Conservation (phyloP, 306 rosid genomes). For the Cicer arietinum region DNA sequence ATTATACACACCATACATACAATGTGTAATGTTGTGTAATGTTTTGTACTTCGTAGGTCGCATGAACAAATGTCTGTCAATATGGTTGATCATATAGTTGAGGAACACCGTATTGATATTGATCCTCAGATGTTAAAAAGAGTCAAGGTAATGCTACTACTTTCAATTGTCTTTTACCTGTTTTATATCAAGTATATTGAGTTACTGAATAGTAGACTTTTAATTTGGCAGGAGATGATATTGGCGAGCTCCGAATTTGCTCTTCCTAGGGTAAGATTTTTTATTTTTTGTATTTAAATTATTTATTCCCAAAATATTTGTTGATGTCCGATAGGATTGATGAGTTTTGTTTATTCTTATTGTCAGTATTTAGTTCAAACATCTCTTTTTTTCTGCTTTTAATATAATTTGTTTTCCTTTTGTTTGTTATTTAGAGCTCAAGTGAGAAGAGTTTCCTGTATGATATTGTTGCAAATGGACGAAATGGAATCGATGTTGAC, state of each 20-base stretch:
- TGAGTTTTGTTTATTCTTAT: slow-evolving; percentile 37
- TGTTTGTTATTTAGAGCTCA: slow-evolving; percentile 58
- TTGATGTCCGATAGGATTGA: slow-evolving; percentile 5
- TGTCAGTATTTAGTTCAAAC: slow-evolving; percentile 5
- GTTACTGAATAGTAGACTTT: background rate
- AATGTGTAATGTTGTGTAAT: background rate
- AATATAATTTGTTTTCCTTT: background rate
- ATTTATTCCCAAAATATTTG: background rate
- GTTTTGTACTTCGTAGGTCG: slow-evolving; percentile 62
- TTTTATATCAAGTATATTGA: slow-evolving; percentile 23
- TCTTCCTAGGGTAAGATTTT: slow-evolving; percentile 63
- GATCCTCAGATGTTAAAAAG: slow-evolving; percentile 70
- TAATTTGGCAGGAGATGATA: slow-evolving; percentile 82
- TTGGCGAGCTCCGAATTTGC: slow-evolving; percentile 77
- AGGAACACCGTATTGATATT: slow-evolving; percentile 78
- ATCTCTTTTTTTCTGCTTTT: background rate
- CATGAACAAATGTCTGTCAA: slow-evolving; percentile 92
- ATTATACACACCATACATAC: slow-evolving; percentile 4
- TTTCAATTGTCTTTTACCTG: slow-evolving; percentile 31
- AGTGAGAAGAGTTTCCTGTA: slow-evolving; percentile 80
- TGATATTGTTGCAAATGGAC: slow-evolving; percentile 97
- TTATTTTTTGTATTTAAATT: background rate
- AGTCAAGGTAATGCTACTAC: slow-evolving; percentile 63
- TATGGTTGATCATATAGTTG: slow-evolving; percentile 80
- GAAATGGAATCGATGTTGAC: slow-evolving; percentile 98